Conservation (phyloP, 2,329 filamentous ascomycete genomes). For the Sporothrix protearum region DNA sequence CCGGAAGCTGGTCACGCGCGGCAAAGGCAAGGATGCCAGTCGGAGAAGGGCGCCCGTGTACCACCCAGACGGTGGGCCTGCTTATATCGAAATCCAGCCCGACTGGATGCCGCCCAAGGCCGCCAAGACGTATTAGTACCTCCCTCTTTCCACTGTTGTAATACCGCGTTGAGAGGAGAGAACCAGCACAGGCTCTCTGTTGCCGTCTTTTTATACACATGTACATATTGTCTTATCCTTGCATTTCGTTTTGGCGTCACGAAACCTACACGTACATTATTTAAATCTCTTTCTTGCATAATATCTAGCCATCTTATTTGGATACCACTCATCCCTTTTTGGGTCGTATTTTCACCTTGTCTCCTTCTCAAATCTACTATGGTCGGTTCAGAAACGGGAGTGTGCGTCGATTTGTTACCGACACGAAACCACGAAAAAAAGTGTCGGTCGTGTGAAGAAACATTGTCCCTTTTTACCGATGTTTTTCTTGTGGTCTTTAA, state of each 20-base stretch:
- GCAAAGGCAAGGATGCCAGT: background rate
- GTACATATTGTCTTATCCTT: background rate
- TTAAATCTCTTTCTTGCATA: background rate
- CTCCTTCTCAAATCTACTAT: background rate
- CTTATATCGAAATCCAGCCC: conserved; percentile 15
- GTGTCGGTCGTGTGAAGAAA: background rate
- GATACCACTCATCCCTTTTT: background rate
- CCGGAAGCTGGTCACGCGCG: background rate
- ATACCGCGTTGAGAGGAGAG: too few species aligned
- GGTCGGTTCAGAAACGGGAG: background rate
- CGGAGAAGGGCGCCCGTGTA: background rate
- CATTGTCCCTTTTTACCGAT: background rate
- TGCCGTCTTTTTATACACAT: background rate
- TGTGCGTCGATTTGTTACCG: background rate
- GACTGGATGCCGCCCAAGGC: background rate
- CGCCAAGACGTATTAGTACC: background rate
- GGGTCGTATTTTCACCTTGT: too few species aligned
- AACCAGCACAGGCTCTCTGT: too few species aligned
- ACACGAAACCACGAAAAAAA: background rate
- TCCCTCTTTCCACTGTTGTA: too few species aligned
- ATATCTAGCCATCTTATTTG: background rate
- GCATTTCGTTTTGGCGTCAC: background rate
- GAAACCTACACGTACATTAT: too few species aligned
- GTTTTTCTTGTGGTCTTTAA: background rate
- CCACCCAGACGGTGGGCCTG: background rate